These are phyloP conservation scores for Crepidotus variabilis DNA, from an alignment of 768 basidiomycete genomes.

Conservation along the genomic window DNA sequence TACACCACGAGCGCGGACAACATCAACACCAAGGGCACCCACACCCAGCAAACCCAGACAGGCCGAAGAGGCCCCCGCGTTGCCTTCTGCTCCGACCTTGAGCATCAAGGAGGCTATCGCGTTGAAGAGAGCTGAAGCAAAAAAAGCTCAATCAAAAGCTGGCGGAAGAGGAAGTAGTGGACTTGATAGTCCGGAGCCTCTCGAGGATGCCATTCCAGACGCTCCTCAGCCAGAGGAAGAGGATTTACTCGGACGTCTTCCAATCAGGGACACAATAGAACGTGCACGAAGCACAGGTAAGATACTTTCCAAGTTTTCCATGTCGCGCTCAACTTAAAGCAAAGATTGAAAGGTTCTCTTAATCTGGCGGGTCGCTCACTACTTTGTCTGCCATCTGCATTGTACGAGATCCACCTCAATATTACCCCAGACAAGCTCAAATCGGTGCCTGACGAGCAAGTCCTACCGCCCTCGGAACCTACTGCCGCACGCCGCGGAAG, in stretches of 20 bases:
- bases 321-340: constrained; percentile 41
- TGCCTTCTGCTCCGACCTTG: constrained; percentile 20
- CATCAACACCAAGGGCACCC: constrained; percentile 8
- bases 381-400: constrained; percentile 67
- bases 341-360: constrained; percentile 60
- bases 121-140: constrained; percentile 72
- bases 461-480: constrained; percentile 35
- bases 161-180: constrained; percentile 19
- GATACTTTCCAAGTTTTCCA: constrained; percentile 20
- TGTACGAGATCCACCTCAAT: constrained; percentile 79
- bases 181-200: constrained; percentile 31
- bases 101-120: constrained; percentile 80
- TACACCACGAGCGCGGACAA: constrained; percentile 7
- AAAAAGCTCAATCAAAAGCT: constrained; percentile 44
- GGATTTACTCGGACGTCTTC: constrained; percentile 60
- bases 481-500: constrained; percentile 32
- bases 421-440: constrained; percentile 68
- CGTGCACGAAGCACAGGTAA: constrained; percentile 75
- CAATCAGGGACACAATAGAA: constrained; percentile 72
- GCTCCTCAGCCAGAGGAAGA: constrained; percentile 37
- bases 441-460: constrained; percentile 60
- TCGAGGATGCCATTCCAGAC: constrained; percentile 48
- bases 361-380: constrained; percentile 75
- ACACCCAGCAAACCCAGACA: constrained; percentile 7
- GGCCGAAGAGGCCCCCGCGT: neutral